These are phyloP conservation scores for Arbutus unedo DNA, from an alignment of 148 eudicot species.

Conservation along the genomic window DNA sequence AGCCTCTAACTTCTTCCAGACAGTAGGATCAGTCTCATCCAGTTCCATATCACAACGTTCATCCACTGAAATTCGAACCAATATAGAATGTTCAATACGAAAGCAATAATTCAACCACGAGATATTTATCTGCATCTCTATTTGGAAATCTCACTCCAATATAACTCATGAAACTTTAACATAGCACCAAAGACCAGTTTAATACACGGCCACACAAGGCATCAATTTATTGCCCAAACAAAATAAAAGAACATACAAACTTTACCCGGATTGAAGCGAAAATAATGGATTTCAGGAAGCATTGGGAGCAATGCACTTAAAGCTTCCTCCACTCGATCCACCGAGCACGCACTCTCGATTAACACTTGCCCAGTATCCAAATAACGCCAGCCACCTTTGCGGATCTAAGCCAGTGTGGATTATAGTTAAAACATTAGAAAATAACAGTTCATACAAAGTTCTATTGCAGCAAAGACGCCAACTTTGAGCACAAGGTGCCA, in stretches of 20 bases:
- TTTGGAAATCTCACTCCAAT: background rate
- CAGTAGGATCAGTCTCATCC: constrained; percentile 94
- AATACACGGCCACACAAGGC: background rate
- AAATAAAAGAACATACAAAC: background rate
- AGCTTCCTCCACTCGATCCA: constrained; percentile 96
- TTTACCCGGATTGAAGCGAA: constrained; percentile 92
- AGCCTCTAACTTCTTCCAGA: constrained; percentile 81
- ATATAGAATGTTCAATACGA: background rate
- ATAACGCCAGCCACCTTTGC: constrained; percentile 93
- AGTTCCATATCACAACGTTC: constrained; percentile 98
- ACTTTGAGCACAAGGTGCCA: background rate
- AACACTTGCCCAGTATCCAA: constrained; percentile 97
- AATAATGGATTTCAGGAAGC: constrained; percentile 93
- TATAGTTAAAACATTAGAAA: background rate
- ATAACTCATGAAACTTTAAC: background rate
- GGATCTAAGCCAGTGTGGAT: constrained; percentile 41
- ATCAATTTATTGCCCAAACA: too few relatives aligned
- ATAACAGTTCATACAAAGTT: background rate
- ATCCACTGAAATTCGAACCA: constrained; percentile 57
- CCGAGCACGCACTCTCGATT: constrained; percentile 96
- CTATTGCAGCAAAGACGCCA: background rate
- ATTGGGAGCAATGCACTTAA: constrained; percentile 81
- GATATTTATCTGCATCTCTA: background rate
- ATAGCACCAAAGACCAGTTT: background rate
- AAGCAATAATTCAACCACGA: background rate